Conservation (phyloP, 75 land plant species). For the Cunninghamia lanceolata region DNA sequence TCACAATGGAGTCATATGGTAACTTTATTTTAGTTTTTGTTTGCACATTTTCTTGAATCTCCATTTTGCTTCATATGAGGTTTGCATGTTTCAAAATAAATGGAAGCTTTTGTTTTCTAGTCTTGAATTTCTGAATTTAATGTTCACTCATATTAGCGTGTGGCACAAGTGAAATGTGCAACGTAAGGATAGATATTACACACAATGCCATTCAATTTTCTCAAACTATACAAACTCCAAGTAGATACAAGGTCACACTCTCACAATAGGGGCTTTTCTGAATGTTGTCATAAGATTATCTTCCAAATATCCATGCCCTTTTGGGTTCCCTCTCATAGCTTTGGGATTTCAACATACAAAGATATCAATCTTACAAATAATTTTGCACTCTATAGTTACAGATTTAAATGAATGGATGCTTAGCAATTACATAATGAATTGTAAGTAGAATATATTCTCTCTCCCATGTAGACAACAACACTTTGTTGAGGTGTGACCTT, state of each 20-base stretch:
- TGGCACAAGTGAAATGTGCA: background rate
- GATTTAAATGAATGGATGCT: background rate
- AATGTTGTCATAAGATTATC: background rate
- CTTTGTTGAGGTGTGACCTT: background rate
- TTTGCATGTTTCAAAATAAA: too few species aligned
- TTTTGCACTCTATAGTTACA: background rate
- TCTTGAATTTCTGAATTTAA: too few species aligned
- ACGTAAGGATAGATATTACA: background rate
- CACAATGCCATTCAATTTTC: background rate
- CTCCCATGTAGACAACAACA: background rate
- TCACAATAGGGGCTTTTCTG: background rate
- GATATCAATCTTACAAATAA: background rate
- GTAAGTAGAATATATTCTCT: background rate
- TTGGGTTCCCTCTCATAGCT: background rate
- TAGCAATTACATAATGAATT: background rate
- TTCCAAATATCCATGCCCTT: background rate
- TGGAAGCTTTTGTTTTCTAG: too few species aligned
- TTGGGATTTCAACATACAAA: background rate
- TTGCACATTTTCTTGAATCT: too few species aligned
- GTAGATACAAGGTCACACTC: background rate
- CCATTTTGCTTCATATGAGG: too few species aligned
- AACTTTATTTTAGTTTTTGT: too few species aligned
- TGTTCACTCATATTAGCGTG: too few species aligned
- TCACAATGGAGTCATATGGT: too few species aligned
- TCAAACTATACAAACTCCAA: constrained; percentile 3